Percentiles rank a stretch among this genome's conserved stretches.
phyloP scores from a whole-genome alignment of 331 rosid species.

The Arachis monticola region DNA sequence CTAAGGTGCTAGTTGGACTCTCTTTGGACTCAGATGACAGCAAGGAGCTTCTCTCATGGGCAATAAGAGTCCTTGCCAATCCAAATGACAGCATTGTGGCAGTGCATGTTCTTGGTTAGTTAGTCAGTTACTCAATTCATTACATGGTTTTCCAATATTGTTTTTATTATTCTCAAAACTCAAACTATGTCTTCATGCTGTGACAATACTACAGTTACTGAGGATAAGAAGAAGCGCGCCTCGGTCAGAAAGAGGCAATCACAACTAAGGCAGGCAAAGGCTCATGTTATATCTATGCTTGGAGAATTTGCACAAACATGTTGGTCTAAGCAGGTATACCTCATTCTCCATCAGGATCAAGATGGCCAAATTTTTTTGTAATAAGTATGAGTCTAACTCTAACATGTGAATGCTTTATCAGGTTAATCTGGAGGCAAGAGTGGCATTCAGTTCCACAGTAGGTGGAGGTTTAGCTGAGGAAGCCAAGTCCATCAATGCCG shows the following conservation, averaged over 20 bases:
- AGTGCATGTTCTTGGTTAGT: slow-evolving; percentile 84
- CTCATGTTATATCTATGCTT: slow-evolving; percentile 85
- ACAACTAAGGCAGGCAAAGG: slow-evolving; percentile 82
- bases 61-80: slow-evolving; percentile 68
- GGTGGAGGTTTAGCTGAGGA: slow-evolving; percentile 70
- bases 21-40: slow-evolving; percentile 68
- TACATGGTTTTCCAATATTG: background rate
- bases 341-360: slow-evolving; percentile 13
- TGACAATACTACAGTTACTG: slow-evolving; percentile 49
- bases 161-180: background rate
- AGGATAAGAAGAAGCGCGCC: slow-evolving; percentile 55
- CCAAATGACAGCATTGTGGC: slow-evolving; percentile 82
- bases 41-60: slow-evolving; percentile 78
- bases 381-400: background rate
- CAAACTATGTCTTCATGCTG: background rate
- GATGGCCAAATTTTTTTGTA: background rate
- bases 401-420: slow-evolving; percentile 43
- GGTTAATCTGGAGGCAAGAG: slow-evolving; percentile 94
- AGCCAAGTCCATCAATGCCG: slow-evolving; percentile 67
- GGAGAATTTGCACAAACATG: slow-evolving; percentile 74
- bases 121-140: background rate
- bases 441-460: slow-evolving; percentile 61
- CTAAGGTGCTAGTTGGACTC: slow-evolving; percentile 77
- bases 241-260: slow-evolving; percentile 51
- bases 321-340: slow-evolving; percentile 77